phyloP scores from a whole-genome alignment of 495 filamentous ascomycete species.

The Barbatosphaeria neglecta region DNA sequence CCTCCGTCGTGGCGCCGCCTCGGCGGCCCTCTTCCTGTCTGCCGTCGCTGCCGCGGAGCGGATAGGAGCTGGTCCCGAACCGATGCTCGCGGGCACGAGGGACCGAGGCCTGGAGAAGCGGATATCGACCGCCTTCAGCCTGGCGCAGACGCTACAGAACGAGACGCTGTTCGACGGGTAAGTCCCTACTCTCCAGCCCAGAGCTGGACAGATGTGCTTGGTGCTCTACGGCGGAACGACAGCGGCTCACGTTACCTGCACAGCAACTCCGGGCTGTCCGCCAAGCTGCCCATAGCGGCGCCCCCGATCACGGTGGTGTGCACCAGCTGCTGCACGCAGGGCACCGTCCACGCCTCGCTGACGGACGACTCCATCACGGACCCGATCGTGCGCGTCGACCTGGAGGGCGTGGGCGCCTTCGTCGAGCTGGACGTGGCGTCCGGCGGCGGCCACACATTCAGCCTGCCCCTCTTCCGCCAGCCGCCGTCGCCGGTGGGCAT shows the following conservation, averaged over 20 bases:
- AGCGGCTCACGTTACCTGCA: neutral
- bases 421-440: neutral
- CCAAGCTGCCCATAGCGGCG: neutral
- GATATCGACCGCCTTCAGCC: neutral
- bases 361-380: neutral
- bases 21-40: no score
- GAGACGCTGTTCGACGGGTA: conserved; percentile 1
- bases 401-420: neutral
- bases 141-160: neutral
- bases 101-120: neutral
- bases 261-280: neutral
- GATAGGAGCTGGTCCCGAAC: no score
- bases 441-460: neutral
- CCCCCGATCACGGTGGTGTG: neutral
- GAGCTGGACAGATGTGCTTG: neutral
- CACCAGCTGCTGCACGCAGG: neutral
- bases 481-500: neutral
- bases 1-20: no score
- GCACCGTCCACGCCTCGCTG: neutral
- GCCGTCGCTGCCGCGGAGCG: no score
- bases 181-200: neutral
- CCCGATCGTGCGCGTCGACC: neutral
- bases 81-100: no score
- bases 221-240: neutral
- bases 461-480: neutral